Base-by-base conservation (phyloP, 805 yeast species). In the Nakazawaea anatomiae region DNA sequence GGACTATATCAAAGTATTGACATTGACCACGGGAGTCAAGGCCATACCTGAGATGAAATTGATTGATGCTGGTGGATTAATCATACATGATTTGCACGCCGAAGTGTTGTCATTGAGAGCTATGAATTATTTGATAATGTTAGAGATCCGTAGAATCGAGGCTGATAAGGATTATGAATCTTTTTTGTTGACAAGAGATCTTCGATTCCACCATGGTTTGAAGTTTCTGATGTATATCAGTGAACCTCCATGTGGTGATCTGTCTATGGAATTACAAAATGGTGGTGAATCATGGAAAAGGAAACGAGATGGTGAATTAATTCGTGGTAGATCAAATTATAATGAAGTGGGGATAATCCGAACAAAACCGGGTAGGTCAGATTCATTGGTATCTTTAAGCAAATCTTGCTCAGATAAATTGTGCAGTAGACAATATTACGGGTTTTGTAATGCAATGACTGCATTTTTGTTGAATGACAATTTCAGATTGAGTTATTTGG, bases 401-500 rank as follows among this genome's bases (percentile, higher is more conserved):
- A 92, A 90, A 63, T 88, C 96, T 1, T 92, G 98, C 63, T 82
- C 95, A 1, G 98, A 92, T 63, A 92, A 92, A 60, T 64, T 92
- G 29, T 74, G 87, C 42, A 48, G 84, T 46, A 75, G 75, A 52
- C 97, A 89, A 62, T 66, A 69, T 36, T 69, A 72, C 0, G 85
- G 89, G 0, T 46, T 85, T 2, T 62, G 78, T 41, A 83, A 76
- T 57, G 60, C 78, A 4, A 46, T 76, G 6, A 74, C 77, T 2
- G 69, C 73, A 39, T 53, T 48, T 1, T 47, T 73, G 40, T 55
- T 73, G 2, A 60, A 57, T 5, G 60, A 61, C 0, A 70, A 71
- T 5, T 60, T 70, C 11, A 76, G 55, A 51, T 58, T 87, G 30
- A 68, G 69, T 30, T 82, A 73, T 58, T 54, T 87, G 42, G 76